phyloP scores from a whole-genome alignment of 805 yeast species.

The Starmerella geochares region DNA sequence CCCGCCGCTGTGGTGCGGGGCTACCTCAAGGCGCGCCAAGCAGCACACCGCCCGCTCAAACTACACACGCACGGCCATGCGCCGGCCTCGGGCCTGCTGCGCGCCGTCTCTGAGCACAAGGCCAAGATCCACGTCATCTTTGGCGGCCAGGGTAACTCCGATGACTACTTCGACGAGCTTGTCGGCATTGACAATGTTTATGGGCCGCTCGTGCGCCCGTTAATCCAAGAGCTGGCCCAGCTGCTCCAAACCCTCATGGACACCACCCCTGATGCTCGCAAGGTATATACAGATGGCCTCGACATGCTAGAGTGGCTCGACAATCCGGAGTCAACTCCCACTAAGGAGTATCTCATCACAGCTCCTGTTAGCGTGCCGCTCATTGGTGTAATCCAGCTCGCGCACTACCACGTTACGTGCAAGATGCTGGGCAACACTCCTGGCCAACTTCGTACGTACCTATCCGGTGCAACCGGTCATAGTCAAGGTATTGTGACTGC shows the following conservation, averaged over 20 bases:
- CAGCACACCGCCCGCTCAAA: conserved; percentile 42
- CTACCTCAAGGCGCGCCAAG: conserved; percentile 55
- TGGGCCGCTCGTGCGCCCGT: conserved; percentile 60
- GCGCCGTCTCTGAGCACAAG: conserved; percentile 45
- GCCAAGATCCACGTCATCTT: conserved; percentile 74
- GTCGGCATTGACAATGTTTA: conserved; percentile 73
- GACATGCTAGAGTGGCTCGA: conserved; percentile 81
- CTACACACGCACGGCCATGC: conserved; percentile 30
- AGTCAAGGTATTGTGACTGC: conserved; percentile 69
- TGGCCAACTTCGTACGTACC: conserved; percentile 63
- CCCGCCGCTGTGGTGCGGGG: conserved; percentile 65
- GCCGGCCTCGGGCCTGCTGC: conserved; percentile 49
- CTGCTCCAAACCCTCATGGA: conserved; percentile 59
- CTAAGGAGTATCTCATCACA: conserved; percentile 71
- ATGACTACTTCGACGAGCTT: conserved; percentile 93
- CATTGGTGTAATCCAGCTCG: conserved; percentile 88
- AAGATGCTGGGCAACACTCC: conserved; percentile 78
- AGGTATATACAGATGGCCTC: conserved; percentile 87
- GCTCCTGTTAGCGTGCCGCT: conserved; percentile 96
- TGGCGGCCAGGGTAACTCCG: conserved; percentile 99
- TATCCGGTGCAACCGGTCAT: conserved; percentile 41
- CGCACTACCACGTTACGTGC: conserved; percentile 84
- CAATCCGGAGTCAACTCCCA: conserved; percentile 78
- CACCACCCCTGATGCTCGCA: conserved; percentile 65
- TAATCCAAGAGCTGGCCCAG: conserved; percentile 58